A percentile compares a stretch with the other conserved stretches of the same genome.
phyloP scores from a whole-genome alignment of 805 yeast species.

The Suhomyces canberraensis region DNA sequence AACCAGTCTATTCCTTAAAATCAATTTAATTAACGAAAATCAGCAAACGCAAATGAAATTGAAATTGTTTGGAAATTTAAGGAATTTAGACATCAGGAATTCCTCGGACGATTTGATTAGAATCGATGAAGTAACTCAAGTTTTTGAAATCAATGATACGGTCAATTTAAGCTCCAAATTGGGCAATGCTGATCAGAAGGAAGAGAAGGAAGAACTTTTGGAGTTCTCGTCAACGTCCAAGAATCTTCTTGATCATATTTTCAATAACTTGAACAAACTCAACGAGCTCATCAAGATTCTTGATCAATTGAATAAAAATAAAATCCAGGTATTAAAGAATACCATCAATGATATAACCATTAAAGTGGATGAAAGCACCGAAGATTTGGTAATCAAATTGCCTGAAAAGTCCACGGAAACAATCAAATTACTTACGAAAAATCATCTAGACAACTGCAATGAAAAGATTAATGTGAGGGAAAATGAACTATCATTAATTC shows the following conservation, averaged over 20 bases:
- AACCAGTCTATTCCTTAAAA: constrained; percentile 30
- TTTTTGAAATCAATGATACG: constrained; percentile 28
- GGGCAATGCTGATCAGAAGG: constrained; percentile 11
- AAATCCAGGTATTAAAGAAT: constrained; percentile 24
- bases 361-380: constrained; percentile 21
- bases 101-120: constrained; percentile 18
- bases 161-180: constrained; percentile 24
- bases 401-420: constrained; percentile 10
- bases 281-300: constrained; percentile 31
- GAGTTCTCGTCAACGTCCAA: constrained; percentile 2
- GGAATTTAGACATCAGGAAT: constrained; percentile 22
- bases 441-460: neutral
- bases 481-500: constrained; percentile 17
- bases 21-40: constrained; percentile 19
- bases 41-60: constrained; percentile 20
- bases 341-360: constrained; percentile 28
- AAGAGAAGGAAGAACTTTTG: constrained; percentile 1
- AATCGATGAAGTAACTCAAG: constrained; percentile 19
- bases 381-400: constrained; percentile 11
- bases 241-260: constrained; percentile 22
- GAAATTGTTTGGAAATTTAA: constrained; percentile 23
- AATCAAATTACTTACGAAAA: neutral
- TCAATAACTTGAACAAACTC: constrained; percentile 29
- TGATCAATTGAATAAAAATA: constrained; percentile 28
- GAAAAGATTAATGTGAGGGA: neutral